Percentiles rank a stretch among this genome's conserved stretches.
phyloP scores from a whole-genome alignment of 2,329 filamentous ascomycete species.

The Fusarium algeriense region DNA sequence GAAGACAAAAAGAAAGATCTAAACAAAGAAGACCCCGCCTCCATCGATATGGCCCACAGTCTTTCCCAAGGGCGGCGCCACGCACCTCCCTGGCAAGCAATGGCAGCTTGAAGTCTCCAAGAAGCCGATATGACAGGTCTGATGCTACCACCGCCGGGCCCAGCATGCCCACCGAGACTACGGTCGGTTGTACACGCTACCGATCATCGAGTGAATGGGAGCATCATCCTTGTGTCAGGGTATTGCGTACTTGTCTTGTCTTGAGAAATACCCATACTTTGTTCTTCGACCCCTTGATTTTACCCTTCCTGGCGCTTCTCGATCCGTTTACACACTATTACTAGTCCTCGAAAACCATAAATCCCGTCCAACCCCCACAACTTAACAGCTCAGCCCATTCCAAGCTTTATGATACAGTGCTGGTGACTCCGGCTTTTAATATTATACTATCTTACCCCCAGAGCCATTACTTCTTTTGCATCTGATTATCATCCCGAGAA shows the following conservation, averaged over 20 bases:
- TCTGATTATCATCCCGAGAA: neutral
- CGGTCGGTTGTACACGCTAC: conserved; percentile 44
- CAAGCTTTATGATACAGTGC: conserved; percentile 32
- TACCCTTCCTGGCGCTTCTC: conserved; percentile 32
- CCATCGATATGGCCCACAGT: conserved; percentile 39
- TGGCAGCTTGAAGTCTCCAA: conserved; percentile 48
- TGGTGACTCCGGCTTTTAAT: conserved; percentile 17
- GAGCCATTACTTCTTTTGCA: neutral
- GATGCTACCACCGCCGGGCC: conserved; percentile 37
- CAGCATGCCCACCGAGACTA: conserved; percentile 44
- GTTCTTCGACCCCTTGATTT: conserved; percentile 41
- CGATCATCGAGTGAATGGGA: conserved; percentile 45
- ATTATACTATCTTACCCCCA: neutral
- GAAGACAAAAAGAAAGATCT: conserved; percentile 13
- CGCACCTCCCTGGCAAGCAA: conserved; percentile 40
- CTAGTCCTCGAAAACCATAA: conserved; percentile 50
- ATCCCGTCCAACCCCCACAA: conserved; percentile 50
- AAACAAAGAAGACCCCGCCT: conserved; percentile 37
- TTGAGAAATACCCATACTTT: conserved; percentile 32
- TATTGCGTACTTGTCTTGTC: conserved; percentile 35
- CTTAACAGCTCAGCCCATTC: conserved; percentile 16
- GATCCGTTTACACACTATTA: conserved; percentile 34
- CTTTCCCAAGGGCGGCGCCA: conserved; percentile 43
- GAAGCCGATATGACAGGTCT: conserved; percentile 54
- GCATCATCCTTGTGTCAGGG: conserved; percentile 38